These are phyloP conservation scores for Tilletia walkeri DNA, from an alignment of 1,284 basidiomycete genomes.

Conservation along the genomic window DNA sequence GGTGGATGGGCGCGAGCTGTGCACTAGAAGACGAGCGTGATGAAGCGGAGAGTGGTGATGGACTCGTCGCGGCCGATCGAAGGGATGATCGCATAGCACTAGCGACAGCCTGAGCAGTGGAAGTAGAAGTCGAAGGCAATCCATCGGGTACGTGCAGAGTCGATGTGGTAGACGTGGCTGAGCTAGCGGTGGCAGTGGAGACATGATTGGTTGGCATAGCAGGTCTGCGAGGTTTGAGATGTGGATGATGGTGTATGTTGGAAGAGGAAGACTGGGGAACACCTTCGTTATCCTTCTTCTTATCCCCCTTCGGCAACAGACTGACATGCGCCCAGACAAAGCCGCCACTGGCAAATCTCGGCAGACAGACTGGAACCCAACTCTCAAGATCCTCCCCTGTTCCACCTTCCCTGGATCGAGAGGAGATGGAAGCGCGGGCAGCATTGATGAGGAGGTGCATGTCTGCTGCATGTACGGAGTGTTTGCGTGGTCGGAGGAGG, in stretches of 20 bases:
- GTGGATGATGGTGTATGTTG: neutral
- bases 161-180: neutral
- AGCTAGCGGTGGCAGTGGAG: neutral
- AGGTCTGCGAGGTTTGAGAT: conserved; percentile 64
- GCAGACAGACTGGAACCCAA: conserved; percentile 93
- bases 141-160: conserved; percentile 4
- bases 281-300: conserved; percentile 10
- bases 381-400: conserved; percentile 66
- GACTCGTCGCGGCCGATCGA: conserved; percentile 4
- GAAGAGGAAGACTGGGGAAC: neutral
- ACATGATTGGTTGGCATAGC: conserved; percentile 58
- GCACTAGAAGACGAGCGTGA: neutral
- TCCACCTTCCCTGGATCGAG: conserved; percentile 60
- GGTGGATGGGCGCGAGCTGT: neutral
- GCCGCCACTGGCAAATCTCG: conserved; percentile 84
- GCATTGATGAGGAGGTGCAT: conserved; percentile 57
- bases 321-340: conserved; percentile 71
- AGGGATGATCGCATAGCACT: conserved; percentile 14
- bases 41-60: neutral
- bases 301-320: conserved; percentile 15
- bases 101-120: conserved; percentile 6
- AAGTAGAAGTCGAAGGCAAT: neutral
- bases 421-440: conserved; percentile 60
- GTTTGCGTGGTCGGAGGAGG: conserved; percentile 81
- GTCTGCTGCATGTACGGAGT: conserved; percentile 80